These are phyloP conservation scores for Lophiotrema nucula DNA, from an alignment of 495 filamentous ascomycete genomes.

Conservation along the genomic window DNA sequence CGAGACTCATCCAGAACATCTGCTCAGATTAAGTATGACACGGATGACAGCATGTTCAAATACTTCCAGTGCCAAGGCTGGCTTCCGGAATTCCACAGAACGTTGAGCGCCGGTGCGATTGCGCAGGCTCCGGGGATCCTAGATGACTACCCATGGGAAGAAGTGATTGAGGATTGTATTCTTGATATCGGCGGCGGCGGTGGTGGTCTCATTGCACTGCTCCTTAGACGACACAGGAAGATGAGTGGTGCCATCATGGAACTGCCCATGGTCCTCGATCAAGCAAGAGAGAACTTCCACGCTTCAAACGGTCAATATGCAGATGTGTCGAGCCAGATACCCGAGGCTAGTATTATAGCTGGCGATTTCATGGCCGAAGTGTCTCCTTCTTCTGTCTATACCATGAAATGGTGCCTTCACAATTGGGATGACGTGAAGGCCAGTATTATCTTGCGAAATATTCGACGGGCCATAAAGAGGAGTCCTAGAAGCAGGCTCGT, in stretches of 20 bases:
- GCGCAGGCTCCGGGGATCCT: slow-evolving; percentile 41
- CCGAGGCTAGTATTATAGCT: slow-evolving; percentile 15
- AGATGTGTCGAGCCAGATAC: slow-evolving; percentile 10
- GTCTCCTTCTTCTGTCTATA: slow-evolving; percentile 29
- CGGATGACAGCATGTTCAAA: slow-evolving; percentile 39
- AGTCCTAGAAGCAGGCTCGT: slow-evolving; percentile 19
- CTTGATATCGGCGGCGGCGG: slow-evolving; percentile 31
- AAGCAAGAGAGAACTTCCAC: slow-evolving; percentile 14
- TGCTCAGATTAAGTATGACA: slow-evolving; percentile 40
- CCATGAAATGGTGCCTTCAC: slow-evolving; percentile 40
- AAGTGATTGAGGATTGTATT: slow-evolving; percentile 21
- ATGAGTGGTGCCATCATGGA: slow-evolving; percentile 25
- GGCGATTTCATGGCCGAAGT: slow-evolving; percentile 37
- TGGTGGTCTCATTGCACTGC: slow-evolving; percentile 22
- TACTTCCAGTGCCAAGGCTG: slow-evolving; percentile 38
- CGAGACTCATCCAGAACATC: slow-evolving; percentile 13
- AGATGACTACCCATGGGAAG: slow-evolving; percentile 40
- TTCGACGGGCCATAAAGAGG: slow-evolving; percentile 18
- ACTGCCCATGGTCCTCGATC: slow-evolving; percentile 3
- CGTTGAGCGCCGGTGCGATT: slow-evolving; percentile 37
- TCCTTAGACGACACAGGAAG: slow-evolving; percentile 8
- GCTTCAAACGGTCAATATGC: slow-evolving; percentile 5
- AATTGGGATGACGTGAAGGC: slow-evolving; percentile 37
- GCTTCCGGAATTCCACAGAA: slow-evolving; percentile 36
- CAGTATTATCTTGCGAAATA: slow-evolving; percentile 15